phyloP scores from a whole-genome alignment of 805 yeast genomes.

The Saccharomycopsis javanensis region DNA sequence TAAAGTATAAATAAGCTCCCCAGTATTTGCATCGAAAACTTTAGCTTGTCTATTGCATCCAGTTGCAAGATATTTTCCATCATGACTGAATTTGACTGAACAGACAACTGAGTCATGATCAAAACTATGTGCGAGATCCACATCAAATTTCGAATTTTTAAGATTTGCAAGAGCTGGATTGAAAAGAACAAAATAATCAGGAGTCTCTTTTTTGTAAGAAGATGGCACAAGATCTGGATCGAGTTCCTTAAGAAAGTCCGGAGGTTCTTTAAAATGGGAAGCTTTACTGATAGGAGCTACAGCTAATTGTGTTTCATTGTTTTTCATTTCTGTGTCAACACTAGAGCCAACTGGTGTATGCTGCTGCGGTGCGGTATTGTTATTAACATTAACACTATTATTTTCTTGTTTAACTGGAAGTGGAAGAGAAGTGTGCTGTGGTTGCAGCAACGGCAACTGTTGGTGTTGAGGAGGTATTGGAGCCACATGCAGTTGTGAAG shows the following conservation, averaged over 20 bases:
- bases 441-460: constrained; percentile 21
- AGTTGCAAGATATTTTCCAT: constrained; percentile 88
- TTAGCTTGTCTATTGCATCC: constrained; percentile 96
- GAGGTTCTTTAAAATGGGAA: constrained; percentile 25
- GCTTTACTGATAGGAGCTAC: constrained; percentile 44
- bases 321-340: constrained; percentile 21
- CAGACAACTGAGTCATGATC: constrained; percentile 94
- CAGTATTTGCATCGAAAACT: constrained; percentile 85
- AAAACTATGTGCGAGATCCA: constrained; percentile 79
- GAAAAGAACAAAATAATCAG: constrained; percentile 80
- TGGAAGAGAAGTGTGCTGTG: constrained; percentile 18
- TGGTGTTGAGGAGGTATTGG: constrained; percentile 24
- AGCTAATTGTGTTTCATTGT: constrained; percentile 21
- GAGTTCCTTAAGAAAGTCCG: constrained; percentile 70
- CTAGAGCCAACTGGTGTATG: constrained; percentile 19
- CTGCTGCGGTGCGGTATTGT: no score
- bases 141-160: constrained; percentile 44
- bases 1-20: constrained; percentile 77
- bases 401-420: constrained; percentile 4
- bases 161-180: constrained; percentile 71
- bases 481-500: constrained; percentile 29
- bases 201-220: constrained; percentile 69
- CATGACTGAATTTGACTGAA: constrained; percentile 86
- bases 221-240: constrained; percentile 71
- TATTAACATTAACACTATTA: no score